Percentiles rank a stretch among this genome's conserved stretches.
Conservation (phyloP, 768 basidiomycete species). For the Mycena vulgaris region DNA sequence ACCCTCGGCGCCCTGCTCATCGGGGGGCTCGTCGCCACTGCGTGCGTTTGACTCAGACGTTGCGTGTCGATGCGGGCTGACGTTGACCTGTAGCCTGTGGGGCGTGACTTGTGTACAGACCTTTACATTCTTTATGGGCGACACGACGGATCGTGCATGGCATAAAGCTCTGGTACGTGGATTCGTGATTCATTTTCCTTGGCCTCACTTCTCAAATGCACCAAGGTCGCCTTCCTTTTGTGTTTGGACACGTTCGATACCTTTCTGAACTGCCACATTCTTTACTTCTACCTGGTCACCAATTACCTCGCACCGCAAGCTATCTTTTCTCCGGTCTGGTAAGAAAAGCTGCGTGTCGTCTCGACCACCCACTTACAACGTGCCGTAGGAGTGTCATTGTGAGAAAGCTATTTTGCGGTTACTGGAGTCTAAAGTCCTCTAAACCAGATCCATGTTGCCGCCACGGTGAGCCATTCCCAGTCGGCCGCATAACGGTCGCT, state of each 20-base stretch:
- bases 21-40: slow-evolving; percentile 67
- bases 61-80: not conserved
- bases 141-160: slow-evolving; percentile 48
- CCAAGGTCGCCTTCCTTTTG: slow-evolving; percentile 55
- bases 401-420: slow-evolving; percentile 38
- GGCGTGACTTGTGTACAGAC: slow-evolving; percentile 71
- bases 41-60: slow-evolving; percentile 54
- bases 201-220: not conserved
- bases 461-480: slow-evolving; percentile 60
- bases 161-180: slow-evolving; percentile 58
- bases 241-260: slow-evolving; percentile 71
- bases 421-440: not conserved
- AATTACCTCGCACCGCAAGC: slow-evolving; percentile 67
- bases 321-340: slow-evolving; percentile 65
- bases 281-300: slow-evolving; percentile 71
- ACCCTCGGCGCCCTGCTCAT: slow-evolving; percentile 55
- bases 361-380: not conserved
- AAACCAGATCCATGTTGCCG: slow-evolving; percentile 65
- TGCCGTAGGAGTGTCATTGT: slow-evolving; percentile 66
- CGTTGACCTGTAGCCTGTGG: slow-evolving; percentile 61
- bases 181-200: not conserved
- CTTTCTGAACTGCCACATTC: slow-evolving; percentile 65
- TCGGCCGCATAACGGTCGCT: not conserved
- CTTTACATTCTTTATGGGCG: slow-evolving; percentile 63
- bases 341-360: slow-evolving; percentile 35